Conservation (phyloP, 106 monocot species). For the Allium fistulosum region DNA sequence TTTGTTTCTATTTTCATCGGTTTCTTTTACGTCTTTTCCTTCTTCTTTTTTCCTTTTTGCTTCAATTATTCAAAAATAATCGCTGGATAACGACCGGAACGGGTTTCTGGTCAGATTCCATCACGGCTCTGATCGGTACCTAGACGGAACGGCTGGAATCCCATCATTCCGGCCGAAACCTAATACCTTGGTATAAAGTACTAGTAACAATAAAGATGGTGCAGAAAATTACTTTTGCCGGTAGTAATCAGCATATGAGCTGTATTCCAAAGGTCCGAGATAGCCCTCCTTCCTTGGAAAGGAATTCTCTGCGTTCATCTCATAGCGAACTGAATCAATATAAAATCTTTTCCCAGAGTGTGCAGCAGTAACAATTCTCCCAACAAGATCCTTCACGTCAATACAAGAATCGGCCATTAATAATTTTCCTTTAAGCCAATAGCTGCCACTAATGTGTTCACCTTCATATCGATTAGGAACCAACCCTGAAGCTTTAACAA, state of each 20-base stretch:
- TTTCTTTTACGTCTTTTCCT: too few relatives aligned
- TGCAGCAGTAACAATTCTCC: slow-evolving; percentile 89
- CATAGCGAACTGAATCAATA: slow-evolving; percentile 78
- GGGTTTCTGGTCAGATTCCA: too few relatives aligned
- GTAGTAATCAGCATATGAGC: slow-evolving; percentile 98
- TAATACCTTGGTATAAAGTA: too few relatives aligned
- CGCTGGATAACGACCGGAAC: too few relatives aligned
- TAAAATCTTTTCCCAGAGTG: slow-evolving; percentile 98
- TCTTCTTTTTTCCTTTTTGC: too few relatives aligned
- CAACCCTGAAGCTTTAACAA: slow-evolving; percentile 90
- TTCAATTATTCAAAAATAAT: too few relatives aligned
- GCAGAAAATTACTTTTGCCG: slow-evolving; percentile 69
- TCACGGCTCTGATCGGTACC: too few relatives aligned
- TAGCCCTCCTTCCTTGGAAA: slow-evolving; percentile 98
- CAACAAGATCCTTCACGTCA: slow-evolving; percentile 58
- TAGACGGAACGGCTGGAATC: too few relatives aligned
- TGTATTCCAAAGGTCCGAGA: slow-evolving; percentile 90
- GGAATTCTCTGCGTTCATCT: slow-evolving; percentile 97
- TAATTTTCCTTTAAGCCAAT: slow-evolving; percentile 39
- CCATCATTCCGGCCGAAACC: too few relatives aligned
- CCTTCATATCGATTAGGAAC: slow-evolving; percentile 37
- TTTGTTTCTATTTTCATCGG: too few relatives aligned
- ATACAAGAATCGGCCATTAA: slow-evolving; percentile 79
- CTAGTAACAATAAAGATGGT: too few relatives aligned
- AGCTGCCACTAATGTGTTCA: slow-evolving; percentile 13